Evolutionary conservation across 306 rosid genomes (phyloP).

Genomic region (Quercus berberidifolia): DNA sequence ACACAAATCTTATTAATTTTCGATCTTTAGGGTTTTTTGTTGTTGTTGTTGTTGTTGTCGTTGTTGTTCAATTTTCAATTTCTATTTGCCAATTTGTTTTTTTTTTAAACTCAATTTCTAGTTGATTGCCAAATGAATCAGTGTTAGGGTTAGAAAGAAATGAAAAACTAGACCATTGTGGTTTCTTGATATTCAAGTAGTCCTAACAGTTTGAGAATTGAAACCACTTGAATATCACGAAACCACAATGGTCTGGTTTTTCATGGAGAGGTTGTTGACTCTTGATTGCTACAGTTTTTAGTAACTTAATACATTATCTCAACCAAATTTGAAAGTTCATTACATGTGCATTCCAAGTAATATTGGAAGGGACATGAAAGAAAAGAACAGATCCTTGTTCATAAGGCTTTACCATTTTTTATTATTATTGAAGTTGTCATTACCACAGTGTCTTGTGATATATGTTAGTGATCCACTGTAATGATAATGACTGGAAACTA

Average conservation of each 20-base stretch:
- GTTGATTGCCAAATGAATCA: background rate
- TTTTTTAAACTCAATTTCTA: background rate
- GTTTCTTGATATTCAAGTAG: too few species aligned
- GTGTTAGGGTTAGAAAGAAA: background rate
- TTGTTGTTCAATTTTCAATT: too few species aligned
- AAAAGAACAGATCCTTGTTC: background rate
- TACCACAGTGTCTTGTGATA: background rate
- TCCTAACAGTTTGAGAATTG: too few species aligned
- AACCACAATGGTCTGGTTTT: too few species aligned
- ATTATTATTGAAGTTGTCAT: background rate
- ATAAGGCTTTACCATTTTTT: background rate
- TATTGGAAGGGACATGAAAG: background rate
- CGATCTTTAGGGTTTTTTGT: slow-evolving; percentile 31
- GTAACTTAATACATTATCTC: background rate
- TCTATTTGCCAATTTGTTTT: too few species aligned
- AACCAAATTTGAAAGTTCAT: background rate
- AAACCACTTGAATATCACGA: too few species aligned
- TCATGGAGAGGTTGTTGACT: background rate
- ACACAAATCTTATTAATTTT: too few species aligned
- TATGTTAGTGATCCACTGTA: background rate
- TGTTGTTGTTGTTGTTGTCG: background rate
- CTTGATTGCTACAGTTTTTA: background rate
- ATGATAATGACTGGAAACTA: background rate
- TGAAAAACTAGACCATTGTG: too few species aligned
- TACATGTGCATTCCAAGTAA: background rate